Conservation (phyloP, 257 asterid species). For the Orobanche coerulescens region DNA sequence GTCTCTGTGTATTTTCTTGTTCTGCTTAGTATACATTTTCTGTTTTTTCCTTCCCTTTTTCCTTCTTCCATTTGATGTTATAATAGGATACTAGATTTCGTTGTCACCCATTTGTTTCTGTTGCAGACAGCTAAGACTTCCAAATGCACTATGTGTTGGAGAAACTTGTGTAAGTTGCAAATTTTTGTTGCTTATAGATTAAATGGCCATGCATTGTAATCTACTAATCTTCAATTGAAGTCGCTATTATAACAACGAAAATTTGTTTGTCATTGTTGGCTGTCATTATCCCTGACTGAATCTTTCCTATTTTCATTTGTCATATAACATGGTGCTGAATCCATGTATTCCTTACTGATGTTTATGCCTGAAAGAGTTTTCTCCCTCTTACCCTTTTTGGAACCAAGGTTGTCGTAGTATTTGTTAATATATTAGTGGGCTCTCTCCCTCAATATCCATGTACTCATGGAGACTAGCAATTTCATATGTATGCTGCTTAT, state of each 20-base stretch:
- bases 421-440: background rate
- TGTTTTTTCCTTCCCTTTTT: background rate
- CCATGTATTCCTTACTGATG: conserved; percentile 8
- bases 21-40: conserved; percentile 1
- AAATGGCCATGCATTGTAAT: conserved; percentile 14
- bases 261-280: background rate
- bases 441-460: background rate
- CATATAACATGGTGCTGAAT: background rate
- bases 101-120: conserved; percentile 22
- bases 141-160: conserved; percentile 59
- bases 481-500: background rate
- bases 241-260: background rate
- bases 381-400: background rate
- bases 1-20: conserved; percentile 9
- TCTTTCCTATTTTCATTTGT: background rate
- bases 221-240: background rate
- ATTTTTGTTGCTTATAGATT: conserved; percentile 8
- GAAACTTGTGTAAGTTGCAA: conserved; percentile 78
- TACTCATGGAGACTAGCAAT: background rate
- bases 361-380: background rate
- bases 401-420: background rate
- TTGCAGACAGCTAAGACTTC: conserved; percentile 75
- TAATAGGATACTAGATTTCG: conserved; percentile 14
- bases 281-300: background rate
- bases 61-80: background rate